Base-by-base conservation (phyloP, 805 yeast genomes). In the Lipomyces anomalus region DNA sequence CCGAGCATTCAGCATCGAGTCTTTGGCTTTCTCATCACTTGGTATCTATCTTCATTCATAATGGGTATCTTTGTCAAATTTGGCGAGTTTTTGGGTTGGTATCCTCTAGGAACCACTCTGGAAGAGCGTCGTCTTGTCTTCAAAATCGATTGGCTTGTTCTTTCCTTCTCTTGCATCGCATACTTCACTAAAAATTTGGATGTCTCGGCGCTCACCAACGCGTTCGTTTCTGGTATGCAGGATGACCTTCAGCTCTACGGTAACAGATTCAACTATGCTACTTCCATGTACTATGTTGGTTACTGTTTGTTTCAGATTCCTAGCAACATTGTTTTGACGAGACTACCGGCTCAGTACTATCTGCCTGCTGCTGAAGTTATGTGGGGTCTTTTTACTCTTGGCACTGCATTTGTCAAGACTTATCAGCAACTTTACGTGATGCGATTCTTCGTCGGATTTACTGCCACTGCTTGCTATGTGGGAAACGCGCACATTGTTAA, bases 181-280 rank as follows among this genome's bases (percentile, higher is more conserved):
- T 80, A 79, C 61, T 82, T 84, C 82, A 75, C 81, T 44, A 81
- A 80, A 60, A 77, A 79, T 46, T 65, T 82, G 40, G 87, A 82
- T 57, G 72, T 71, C 42, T 68, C 76, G 35, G 82, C 81, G 58
- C 65, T 77, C 42, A 73, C 73, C 48, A 79, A 80, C 56, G 88
- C 87, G 1, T 81, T 79, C 56, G 78, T 78, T 38, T 72, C 80
- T n/a, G 82, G 84, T 20, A 69, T 82, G 76, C 62, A 71, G 46
- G 77, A 35, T 48, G 80, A 71, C 42, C 63, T 81, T 32, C 67
- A 69, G 3, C 72, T 83, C 72, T 57, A 67, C 46, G 85, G 84
- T 13, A 75, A 81, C 57, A 85, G 82, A 55, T 68, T 80, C 69
- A 70, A 69, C 46, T 59, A 67, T 33, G 71, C 71, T 30, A 72